phyloP scores from a whole-genome alignment of 2,329 filamentous ascomycete genomes.

The Fusarium pseudonygamai region DNA sequence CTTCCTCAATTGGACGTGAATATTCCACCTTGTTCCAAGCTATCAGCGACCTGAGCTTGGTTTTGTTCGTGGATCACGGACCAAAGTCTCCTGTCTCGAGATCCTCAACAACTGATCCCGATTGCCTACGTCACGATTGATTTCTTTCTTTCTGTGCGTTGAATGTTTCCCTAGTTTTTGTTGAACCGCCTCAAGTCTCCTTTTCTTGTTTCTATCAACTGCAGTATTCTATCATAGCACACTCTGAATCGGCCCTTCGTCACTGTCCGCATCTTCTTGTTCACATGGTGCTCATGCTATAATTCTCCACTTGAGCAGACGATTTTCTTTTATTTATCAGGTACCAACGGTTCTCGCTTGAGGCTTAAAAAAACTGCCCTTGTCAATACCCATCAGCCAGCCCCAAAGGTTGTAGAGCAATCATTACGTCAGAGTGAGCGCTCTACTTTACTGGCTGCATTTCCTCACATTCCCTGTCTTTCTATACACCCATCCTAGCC shows the following conservation, averaged over 20 bases:
- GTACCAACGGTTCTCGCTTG: constrained; percentile 27
- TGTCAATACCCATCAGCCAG: constrained; percentile 17
- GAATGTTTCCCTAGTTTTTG: neutral
- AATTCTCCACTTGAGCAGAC: constrained; percentile 25
- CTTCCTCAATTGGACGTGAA: constrained; percentile 1
- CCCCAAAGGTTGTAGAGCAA: constrained; percentile 4
- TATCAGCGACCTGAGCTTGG: constrained; percentile 11
- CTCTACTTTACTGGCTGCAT: constrained; percentile 31
- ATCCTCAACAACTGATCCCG: constrained; percentile 25
- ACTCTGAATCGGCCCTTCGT: constrained; percentile 21
- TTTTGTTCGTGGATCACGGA: constrained; percentile 34
- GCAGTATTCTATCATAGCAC: neutral
- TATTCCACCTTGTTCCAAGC: constrained; percentile 16
- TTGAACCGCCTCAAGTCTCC: constrained; percentile 13
- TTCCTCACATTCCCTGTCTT: constrained; percentile 31
- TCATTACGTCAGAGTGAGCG: constrained; percentile 41
- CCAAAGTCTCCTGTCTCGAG: constrained; percentile 41
- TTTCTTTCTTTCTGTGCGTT: constrained; percentile 10
- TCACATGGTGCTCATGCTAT: constrained; percentile 9
- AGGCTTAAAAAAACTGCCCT: constrained; percentile 25
- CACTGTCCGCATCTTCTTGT: neutral
- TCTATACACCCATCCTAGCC: constrained; percentile 5
- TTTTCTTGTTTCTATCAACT: constrained; percentile 1
- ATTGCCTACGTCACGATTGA: constrained; percentile 37
- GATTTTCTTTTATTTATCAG: constrained; percentile 21